Conservation (phyloP, 83 land plant species). For the Diphasiastrum complanatum region DNA sequence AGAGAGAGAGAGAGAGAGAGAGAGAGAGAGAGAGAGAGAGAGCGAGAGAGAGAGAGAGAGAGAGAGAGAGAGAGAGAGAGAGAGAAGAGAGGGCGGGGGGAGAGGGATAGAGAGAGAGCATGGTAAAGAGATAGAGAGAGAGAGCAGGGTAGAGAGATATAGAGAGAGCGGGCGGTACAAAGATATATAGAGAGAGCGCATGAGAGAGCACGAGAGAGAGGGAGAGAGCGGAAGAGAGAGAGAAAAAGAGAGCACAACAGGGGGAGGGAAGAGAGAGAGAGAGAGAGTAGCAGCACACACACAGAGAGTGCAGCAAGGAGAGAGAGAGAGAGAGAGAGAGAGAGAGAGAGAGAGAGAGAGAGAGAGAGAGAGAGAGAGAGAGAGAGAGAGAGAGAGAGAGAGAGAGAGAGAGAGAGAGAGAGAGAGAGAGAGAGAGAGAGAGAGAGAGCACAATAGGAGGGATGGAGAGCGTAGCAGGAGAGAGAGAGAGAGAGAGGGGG, state of each 20-base stretch:
- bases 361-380: neutral
- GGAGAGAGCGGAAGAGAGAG: neutral
- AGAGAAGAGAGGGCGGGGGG: neutral
- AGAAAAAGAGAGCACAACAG: neutral
- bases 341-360: neutral
- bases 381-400: neutral
- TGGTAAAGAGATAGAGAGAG: neutral
- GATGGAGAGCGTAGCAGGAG: neutral
- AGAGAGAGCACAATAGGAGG: neutral
- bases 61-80: neutral
- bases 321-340: neutral
- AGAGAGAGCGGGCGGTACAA: neutral
- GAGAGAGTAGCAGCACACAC: neutral
- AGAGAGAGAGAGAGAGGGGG: neutral
- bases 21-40: neutral
- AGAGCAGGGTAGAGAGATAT: neutral
- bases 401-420: neutral
- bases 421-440: neutral
- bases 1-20: neutral
- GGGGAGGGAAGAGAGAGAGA: neutral
- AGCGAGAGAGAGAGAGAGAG: neutral
- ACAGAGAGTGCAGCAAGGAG: neutral
- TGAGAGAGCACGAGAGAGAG: neutral
- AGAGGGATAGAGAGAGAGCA: neutral
- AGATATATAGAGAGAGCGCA: neutral